Conservation (phyloP, 2,329 filamentous ascomycete genomes). For the Nakataea oryzae region DNA sequence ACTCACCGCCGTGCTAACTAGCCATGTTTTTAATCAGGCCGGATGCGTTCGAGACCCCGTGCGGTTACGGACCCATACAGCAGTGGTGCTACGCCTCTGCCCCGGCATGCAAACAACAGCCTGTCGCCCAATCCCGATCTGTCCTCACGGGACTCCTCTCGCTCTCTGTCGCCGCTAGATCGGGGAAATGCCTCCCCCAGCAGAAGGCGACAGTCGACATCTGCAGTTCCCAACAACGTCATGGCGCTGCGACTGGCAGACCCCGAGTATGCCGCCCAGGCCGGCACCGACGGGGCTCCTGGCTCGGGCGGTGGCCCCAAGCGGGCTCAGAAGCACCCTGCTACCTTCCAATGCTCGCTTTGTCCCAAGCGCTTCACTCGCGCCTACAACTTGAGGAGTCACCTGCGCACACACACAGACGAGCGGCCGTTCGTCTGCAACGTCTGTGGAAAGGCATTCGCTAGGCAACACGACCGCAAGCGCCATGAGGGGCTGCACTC, state of each 20-base stretch:
- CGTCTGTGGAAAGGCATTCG: conserved; percentile 94
- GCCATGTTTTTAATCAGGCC: neutral
- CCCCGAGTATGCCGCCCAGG: conserved; percentile 70
- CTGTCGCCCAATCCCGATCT: conserved; percentile 41
- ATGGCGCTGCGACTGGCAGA: conserved; percentile 88
- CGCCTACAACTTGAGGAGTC: conserved; percentile 91
- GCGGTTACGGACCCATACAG: conserved; percentile 53
- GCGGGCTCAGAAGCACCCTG: conserved; percentile 93
- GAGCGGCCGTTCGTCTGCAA: conserved; percentile 96
- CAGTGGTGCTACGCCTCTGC: conserved; percentile 26
- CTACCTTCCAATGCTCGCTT: conserved; percentile 87
- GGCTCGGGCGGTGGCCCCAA: conserved; percentile 53
- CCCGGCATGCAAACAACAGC: conserved; percentile 23
- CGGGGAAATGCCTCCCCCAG: conserved; percentile 36
- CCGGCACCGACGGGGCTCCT: conserved; percentile 37
- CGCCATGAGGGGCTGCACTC: conserved; percentile 93
- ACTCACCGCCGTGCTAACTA: neutral
- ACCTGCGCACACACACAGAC: conserved; percentile 91
- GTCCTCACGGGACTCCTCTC: conserved; percentile 33
- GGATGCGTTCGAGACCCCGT: conserved; percentile 26
- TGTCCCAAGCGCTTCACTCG: conserved; percentile 95
- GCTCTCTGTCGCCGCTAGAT: conserved; percentile 50
- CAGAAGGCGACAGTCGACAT: conserved; percentile 51
- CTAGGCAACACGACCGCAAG: conserved; percentile 93
- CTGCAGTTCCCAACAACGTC: conserved; percentile 49